phyloP scores from a whole-genome alignment of 164 flowering plant genomes.

The Berberis vulgaris region DNA sequence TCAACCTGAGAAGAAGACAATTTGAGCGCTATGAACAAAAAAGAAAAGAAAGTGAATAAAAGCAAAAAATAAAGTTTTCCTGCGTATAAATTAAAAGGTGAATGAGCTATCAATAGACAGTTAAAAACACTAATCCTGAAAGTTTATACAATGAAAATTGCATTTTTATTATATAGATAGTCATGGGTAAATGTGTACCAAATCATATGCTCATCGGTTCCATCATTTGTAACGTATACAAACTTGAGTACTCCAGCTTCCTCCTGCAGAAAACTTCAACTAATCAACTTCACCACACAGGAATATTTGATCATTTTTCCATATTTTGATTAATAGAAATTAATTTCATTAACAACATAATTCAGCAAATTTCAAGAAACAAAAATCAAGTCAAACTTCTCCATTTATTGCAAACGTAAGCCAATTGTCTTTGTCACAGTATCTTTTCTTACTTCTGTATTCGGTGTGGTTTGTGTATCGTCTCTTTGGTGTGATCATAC shows the following conservation, averaged over 20 bases:
- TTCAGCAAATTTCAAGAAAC: not conserved
- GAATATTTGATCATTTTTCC: not conserved
- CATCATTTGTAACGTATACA: constrained; percentile 70
- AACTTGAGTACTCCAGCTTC: constrained; percentile 80
- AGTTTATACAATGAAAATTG: not conserved
- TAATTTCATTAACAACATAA: not conserved
- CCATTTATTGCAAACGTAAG: not conserved
- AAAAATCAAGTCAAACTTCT: too few species aligned
- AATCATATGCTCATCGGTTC: constrained; percentile 87
- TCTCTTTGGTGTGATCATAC: too few species aligned
- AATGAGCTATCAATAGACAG: too few species aligned
- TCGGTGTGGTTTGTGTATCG: too few species aligned
- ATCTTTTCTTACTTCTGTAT: too few species aligned
- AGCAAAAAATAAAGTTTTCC: not conserved
- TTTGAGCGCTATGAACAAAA: not conserved
- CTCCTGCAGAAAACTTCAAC: constrained; percentile 40
- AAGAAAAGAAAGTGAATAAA: not conserved
- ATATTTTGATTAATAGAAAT: not conserved
- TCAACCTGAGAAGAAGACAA: constrained; percentile 46
- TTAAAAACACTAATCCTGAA: too few species aligned
- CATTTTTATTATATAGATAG: not conserved
- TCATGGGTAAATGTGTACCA: constrained; percentile 41
- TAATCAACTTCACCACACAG: not conserved
- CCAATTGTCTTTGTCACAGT: not conserved
- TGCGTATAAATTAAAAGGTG: too few species aligned